Percentiles rank a stretch among this genome's conserved stretches.
phyloP scores from a whole-genome alignment of 2,329 filamentous ascomycete species.

The Penicillium sclerotiorum region DNA sequence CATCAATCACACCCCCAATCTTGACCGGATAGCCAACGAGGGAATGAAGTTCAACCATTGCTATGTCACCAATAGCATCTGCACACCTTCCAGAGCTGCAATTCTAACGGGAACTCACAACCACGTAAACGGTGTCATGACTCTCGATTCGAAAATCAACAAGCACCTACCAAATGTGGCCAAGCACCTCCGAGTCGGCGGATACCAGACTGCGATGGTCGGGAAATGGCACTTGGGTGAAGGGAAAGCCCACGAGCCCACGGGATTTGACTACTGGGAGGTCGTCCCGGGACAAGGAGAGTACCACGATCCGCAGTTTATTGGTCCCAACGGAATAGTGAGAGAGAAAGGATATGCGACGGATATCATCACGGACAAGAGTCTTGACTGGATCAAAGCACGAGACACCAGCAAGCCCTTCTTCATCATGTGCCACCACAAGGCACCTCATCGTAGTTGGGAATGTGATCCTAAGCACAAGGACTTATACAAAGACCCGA shows the following conservation, averaged over 20 bases:
- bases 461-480: slow-evolving; percentile 55
- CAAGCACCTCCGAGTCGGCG: slow-evolving; percentile 51
- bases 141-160: slow-evolving; percentile 54
- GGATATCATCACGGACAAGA: slow-evolving; percentile 57
- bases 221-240: slow-evolving; percentile 60
- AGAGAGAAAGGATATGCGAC: slow-evolving; percentile 51
- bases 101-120: slow-evolving; percentile 57
- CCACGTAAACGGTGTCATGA: slow-evolving; percentile 57
- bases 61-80: slow-evolving; percentile 59
- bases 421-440: slow-evolving; percentile 61
- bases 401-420: slow-evolving; percentile 46
- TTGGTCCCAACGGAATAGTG: slow-evolving; percentile 41
- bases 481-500: slow-evolving; percentile 50
- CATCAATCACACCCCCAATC: slow-evolving; percentile 56
- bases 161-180: slow-evolving; percentile 55
- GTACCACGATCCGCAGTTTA: slow-evolving; percentile 56
- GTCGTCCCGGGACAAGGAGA: slow-evolving; percentile 56
- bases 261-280: slow-evolving; percentile 57
- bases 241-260: slow-evolving; percentile 49
- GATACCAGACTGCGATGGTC: slow-evolving; percentile 57
- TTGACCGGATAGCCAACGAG: slow-evolving; percentile 54
- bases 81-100: slow-evolving; percentile 55
- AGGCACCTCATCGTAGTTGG: slow-evolving; percentile 58
- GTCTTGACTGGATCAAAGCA: slow-evolving; percentile 45
- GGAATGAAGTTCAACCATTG: slow-evolving; percentile 58